phyloP scores from a whole-genome alignment of 805 yeast species.

The Kluyveromyces wickerhamii region DNA sequence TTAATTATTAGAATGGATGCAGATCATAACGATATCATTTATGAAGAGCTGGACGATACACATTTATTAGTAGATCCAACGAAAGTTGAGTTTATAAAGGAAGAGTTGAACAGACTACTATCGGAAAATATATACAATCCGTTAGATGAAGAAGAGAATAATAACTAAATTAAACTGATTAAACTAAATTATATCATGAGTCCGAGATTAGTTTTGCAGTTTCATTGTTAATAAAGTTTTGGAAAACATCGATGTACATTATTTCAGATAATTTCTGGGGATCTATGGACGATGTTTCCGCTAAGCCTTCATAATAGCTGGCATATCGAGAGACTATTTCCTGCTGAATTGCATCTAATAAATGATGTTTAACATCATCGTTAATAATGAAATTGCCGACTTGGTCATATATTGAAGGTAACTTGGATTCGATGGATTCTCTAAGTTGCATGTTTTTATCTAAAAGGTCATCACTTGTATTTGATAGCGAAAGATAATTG shows the following conservation, averaged over 20 bases:
- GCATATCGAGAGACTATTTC: slow-evolving; percentile 52
- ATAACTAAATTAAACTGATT: slow-evolving; percentile 6
- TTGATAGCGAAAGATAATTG: slow-evolving; percentile 30
- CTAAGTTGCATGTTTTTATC: slow-evolving; percentile 35
- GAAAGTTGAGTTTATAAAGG: slow-evolving; percentile 67
- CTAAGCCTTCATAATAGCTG: slow-evolving; percentile 36
- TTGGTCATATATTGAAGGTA: slow-evolving; percentile 49
- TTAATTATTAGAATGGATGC: slow-evolving; percentile 77
- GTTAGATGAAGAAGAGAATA: slow-evolving; percentile 55
- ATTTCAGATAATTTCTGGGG: slow-evolving; percentile 38
- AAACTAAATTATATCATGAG: background rate
- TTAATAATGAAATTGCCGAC: slow-evolving; percentile 53
- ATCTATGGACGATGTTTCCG: slow-evolving; percentile 18
- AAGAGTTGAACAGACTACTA: slow-evolving; percentile 64
- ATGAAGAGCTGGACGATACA: slow-evolving; percentile 82
- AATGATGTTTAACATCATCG: slow-evolving; percentile 38
- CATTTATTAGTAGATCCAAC: slow-evolving; percentile 76
- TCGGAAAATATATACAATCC: slow-evolving; percentile 85
- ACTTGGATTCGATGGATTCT: slow-evolving; percentile 40
- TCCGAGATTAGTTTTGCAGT: slow-evolving; percentile 13
- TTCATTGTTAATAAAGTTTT: slow-evolving; percentile 38
- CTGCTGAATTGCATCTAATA: slow-evolving; percentile 62
- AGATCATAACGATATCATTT: slow-evolving; percentile 60
- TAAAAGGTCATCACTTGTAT: slow-evolving; percentile 21
- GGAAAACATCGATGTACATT: slow-evolving; percentile 58